These are phyloP conservation scores for Citeromyces siamensis DNA, from an alignment of 1,139 yeast genomes.

Conservation along the genomic window DNA sequence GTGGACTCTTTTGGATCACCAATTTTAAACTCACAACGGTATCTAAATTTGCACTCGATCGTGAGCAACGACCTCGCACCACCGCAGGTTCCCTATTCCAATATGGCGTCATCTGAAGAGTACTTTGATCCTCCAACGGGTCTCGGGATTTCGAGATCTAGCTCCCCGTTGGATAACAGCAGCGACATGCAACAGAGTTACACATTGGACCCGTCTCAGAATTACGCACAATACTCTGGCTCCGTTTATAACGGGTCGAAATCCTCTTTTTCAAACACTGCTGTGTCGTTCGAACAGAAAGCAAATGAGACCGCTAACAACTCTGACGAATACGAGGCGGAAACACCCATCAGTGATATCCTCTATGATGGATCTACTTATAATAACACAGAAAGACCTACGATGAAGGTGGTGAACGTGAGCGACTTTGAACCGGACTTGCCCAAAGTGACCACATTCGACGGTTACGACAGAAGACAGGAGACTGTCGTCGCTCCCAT, in stretches of 20 bases:
- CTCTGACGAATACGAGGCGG: too few relatives aligned
- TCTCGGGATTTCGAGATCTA: not conserved
- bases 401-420: slow-evolving; percentile 8
- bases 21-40: not conserved
- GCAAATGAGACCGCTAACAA: too few relatives aligned
- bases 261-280: too few relatives aligned
- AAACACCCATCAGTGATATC: too few relatives aligned
- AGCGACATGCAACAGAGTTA: too few relatives aligned
- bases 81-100: not conserved
- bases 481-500: slow-evolving; percentile 41
- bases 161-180: too few relatives aligned
- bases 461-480: slow-evolving; percentile 27
- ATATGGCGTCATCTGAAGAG: not conserved
- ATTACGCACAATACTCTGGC: too few relatives aligned
- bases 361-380: too few relatives aligned
- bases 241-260: too few relatives aligned
- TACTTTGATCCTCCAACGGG: not conserved
- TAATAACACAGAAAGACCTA: slow-evolving; percentile 6
- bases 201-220: too few relatives aligned
- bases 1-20: not conserved
- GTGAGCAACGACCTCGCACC: not conserved
- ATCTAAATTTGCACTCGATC: not conserved
- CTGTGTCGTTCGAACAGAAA: too few relatives aligned
- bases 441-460: not conserved
- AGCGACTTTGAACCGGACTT: slow-evolving; percentile 5